Percentiles rank a stretch among this genome's conserved stretches.
These are phyloP conservation scores for Rhynchospora tenuis DNA, from an alignment of 176 grass and related monocot genomes.

Conservation along the genomic window DNA sequence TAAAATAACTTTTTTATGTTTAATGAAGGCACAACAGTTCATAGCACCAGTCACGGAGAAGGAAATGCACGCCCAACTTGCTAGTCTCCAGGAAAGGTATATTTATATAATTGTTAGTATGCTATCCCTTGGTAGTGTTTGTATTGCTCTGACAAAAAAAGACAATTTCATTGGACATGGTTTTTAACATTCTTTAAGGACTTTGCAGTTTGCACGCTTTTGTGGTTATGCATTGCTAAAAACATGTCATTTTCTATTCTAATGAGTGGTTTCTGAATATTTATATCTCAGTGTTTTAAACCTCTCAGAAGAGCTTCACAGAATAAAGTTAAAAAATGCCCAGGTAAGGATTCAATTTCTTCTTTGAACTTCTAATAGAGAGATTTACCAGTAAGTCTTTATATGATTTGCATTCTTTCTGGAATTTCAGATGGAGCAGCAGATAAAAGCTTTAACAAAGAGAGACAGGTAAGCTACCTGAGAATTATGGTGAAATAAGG, in stretches of 20 bases:
- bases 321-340: conserved; percentile 50
- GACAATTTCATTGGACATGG: neutral
- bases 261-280: neutral
- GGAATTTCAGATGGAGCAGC: conserved; percentile 54
- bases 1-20: conserved; percentile 3
- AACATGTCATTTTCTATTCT: neutral
- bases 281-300: conserved; percentile 49
- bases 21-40: conserved; percentile 37
- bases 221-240: neutral
- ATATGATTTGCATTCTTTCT: conserved; percentile 8
- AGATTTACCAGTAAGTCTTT: neutral
- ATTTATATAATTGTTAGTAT: neutral
- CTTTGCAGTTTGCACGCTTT: neutral
- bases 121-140: neutral
- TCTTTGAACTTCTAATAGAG: neutral
- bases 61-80: conserved; percentile 54
- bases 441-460: conserved; percentile 55
- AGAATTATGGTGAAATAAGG: conserved; percentile 22
- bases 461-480: conserved; percentile 31
- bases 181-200: neutral
- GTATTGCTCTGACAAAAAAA: neutral
- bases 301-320: conserved; percentile 61
- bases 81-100: conserved; percentile 72
- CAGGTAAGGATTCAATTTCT: conserved; percentile 36
- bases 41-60: conserved; percentile 47